Evolutionary conservation across 495 filamentous ascomycete genomes (phyloP).

Genomic region (Podospora pseudocomata): DNA sequence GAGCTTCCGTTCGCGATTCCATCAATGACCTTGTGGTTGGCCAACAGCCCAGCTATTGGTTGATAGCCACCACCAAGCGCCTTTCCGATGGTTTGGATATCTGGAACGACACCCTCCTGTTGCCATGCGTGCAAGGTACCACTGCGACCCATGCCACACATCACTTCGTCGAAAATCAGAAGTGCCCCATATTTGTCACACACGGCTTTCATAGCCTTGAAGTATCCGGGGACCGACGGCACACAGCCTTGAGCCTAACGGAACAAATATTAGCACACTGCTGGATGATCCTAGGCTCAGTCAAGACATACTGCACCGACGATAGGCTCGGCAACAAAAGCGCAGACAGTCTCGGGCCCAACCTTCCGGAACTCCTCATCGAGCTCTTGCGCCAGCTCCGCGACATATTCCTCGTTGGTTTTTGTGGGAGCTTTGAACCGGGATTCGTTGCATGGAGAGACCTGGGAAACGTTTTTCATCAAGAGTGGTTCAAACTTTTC

Average conservation of each 20-base stretch:
- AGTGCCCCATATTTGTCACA: conserved; percentile 72
- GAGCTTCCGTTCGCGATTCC: conserved; percentile 56
- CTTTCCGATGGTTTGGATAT: conserved; percentile 65
- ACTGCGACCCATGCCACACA: conserved; percentile 72
- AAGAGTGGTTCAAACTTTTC: conserved; percentile 66
- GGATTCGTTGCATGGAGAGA: conserved; percentile 62
- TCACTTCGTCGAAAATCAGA: conserved; percentile 73
- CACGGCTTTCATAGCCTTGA: conserved; percentile 61
- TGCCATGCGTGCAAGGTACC: conserved; percentile 69
- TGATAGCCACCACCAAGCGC: conserved; percentile 64
- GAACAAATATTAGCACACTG: background rate
- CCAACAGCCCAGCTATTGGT: conserved; percentile 59
- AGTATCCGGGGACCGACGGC: conserved; percentile 63
- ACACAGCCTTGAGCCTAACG: conserved; percentile 59
- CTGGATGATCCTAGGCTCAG: background rate
- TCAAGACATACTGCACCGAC: conserved; percentile 46
- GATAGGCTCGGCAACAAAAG: conserved; percentile 71
- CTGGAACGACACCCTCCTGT: conserved; percentile 52
- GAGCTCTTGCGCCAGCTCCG: conserved; percentile 58
- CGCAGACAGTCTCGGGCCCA: conserved; percentile 68
- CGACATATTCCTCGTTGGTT: conserved; percentile 44
- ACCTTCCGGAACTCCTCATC: conserved; percentile 70
- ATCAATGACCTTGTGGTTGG: conserved; percentile 51
- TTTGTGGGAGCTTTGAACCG: conserved; percentile 34
- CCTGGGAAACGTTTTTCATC: conserved; percentile 54